These are phyloP conservation scores for Nepenthes mirabilis DNA, from an alignment of 148 eudicot species.

Conservation along the genomic window DNA sequence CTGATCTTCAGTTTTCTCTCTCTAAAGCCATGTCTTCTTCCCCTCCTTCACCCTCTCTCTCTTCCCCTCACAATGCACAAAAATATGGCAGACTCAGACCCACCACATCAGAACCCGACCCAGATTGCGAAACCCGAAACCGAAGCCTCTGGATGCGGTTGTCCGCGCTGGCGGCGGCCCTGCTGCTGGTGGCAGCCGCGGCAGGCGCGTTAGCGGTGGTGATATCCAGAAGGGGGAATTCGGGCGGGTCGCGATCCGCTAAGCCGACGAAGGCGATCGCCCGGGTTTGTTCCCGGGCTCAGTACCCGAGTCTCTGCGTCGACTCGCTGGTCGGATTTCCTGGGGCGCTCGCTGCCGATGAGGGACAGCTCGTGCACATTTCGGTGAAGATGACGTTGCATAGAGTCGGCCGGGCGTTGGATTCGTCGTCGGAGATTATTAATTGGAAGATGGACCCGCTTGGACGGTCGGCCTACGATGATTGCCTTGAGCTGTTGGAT, in stretches of 20 bases:
- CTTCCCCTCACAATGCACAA: neutral
- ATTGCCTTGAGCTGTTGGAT: constrained; percentile 61
- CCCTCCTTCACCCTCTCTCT: neutral
- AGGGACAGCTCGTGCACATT: constrained; percentile 52
- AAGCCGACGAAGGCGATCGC: constrained; percentile 29
- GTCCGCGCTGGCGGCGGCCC: neutral
- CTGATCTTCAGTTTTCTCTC: too few relatives aligned
- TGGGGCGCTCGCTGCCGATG: constrained; percentile 30
- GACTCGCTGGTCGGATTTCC: constrained; percentile 39
- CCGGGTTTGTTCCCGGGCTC: constrained; percentile 32
- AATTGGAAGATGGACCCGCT: constrained; percentile 37
- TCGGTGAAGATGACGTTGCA: constrained; percentile 56
- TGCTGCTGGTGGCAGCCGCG: neutral
- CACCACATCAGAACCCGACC: neutral
- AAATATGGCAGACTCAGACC: neutral
- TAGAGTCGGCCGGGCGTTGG: constrained; percentile 38
- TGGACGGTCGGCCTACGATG: constrained; percentile 61
- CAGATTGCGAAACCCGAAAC: neutral
- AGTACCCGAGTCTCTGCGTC: constrained; percentile 35
- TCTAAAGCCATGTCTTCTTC: too few relatives aligned
- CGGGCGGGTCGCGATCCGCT: neutral
- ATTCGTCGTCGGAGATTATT: constrained; percentile 27
- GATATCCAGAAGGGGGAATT: neutral
- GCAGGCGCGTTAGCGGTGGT: neutral
- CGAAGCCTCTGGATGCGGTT: neutral